Evolutionary conservation across 1,139 yeast genomes (phyloP), one percentile per base, ranked within the genome.

Genomic region (Hanseniaspora uvarum): DNA sequence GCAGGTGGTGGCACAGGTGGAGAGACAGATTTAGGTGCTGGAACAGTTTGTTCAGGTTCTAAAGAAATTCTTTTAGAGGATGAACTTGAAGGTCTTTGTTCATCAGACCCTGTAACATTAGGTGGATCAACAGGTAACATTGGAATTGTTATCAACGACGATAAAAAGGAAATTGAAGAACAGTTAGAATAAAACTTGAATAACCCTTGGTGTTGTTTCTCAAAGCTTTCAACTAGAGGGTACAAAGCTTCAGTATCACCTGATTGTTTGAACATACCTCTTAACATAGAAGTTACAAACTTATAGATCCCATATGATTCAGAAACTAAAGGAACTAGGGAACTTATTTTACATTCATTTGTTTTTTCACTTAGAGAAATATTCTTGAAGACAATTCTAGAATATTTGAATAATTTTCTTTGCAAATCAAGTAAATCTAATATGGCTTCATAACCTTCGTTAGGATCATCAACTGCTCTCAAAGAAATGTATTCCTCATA

Each of bases 261-360:
- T 54, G 89, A 77, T 60, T 85, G 81, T 59, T 78, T 81, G 63
- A 85, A 80, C 80, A 92, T 75, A 0, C 95, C 96, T 60, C 96
- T 78, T 60, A 89, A 72, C 97, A 92, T 88, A 5, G 95, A 83
- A 10, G 89, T 84, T 58, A 85, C 74, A 63, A 89, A 92, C 66
- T 88, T 84, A 70, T 88, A 86, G 58, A 92, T 87, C 40, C 97
- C 97, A 64, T 87, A 89, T 3, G 94, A 79, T 66, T 92, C 98
- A n/a, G 94, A 79, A 55, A 89, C 86, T 68, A 89, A 74, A 3
- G 97, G 96, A 45, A 89, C 94, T 62, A 92, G 72, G 0, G 96
- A 88, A 57, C 94, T 79, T 18, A 87, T 84, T 60, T 85, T 83
- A 67, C 95, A 86, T 62, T 89, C 92, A 57, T 85, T 81, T 56